A percentile compares a stretch with the other conserved stretches of the same genome.
These are phyloP conservation scores for Aspergillus sp. DNA, from an alignment of 2,329 filamentous ascomycete species.

Conservation along the genomic window DNA sequence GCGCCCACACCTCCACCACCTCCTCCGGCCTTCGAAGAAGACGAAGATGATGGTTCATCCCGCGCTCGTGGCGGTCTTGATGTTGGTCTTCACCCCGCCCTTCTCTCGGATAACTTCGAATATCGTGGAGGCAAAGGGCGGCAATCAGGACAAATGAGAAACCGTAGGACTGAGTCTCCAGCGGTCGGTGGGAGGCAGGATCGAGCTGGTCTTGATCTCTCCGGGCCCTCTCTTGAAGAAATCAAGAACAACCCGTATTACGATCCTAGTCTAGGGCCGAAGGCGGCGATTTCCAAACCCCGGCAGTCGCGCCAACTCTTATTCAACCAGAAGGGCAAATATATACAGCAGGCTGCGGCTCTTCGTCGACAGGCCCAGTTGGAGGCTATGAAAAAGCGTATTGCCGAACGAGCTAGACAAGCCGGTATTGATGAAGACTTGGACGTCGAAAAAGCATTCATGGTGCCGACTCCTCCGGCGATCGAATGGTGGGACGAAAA, in stretches of 20 bases:
- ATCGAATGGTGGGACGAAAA: slow-evolving; percentile 99
- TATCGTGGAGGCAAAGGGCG: slow-evolving; percentile 42
- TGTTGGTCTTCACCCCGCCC: slow-evolving; percentile 73
- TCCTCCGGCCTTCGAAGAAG: slow-evolving; percentile 49
- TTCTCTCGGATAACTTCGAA: slow-evolving; percentile 55
- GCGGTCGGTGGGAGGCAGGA: slow-evolving; percentile 41
- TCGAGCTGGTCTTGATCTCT: slow-evolving; percentile 54
- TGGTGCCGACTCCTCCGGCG: slow-evolving; percentile 78
- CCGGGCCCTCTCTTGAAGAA: slow-evolving; percentile 58
- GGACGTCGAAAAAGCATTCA: slow-evolving; percentile 84
- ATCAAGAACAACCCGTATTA: slow-evolving; percentile 77
- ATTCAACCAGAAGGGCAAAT: slow-evolving; percentile 96
- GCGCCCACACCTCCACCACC: slow-evolving; percentile 33
- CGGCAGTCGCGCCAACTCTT: slow-evolving; percentile 73
- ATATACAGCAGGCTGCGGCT: slow-evolving; percentile 90
- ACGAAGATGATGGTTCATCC: slow-evolving; percentile 51
- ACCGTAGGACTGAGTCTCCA: slow-evolving; percentile 51
- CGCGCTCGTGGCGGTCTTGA: slow-evolving; percentile 67
- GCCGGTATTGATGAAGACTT: slow-evolving; percentile 92
- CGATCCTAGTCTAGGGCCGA: slow-evolving; percentile 65
- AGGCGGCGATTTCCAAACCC: slow-evolving; percentile 58
- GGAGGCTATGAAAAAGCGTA: slow-evolving; percentile 91
- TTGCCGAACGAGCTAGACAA: slow-evolving; percentile 82
- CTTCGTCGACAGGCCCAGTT: slow-evolving; percentile 82
- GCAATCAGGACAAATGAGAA: slow-evolving; percentile 52